A percentile compares a stretch with the other conserved stretches of the same genome.
Conservation (phyloP, 2,329 filamentous ascomycete species). For the Ilyonectria mors-panacis region DNA sequence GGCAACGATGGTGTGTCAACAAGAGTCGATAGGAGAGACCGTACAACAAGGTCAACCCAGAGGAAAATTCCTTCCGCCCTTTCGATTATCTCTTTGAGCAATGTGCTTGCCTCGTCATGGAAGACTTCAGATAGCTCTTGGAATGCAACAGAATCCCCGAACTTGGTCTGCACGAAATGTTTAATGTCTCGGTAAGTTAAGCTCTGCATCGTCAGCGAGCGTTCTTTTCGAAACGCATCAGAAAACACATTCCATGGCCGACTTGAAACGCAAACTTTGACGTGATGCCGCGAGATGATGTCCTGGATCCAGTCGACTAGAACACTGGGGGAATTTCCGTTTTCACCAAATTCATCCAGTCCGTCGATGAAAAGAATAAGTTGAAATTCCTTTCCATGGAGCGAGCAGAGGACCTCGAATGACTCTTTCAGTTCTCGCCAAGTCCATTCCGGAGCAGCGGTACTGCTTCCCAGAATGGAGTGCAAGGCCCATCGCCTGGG, state of each 20-base stretch:
- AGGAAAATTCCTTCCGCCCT: constrained; percentile 6
- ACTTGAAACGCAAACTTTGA: constrained; percentile 10
- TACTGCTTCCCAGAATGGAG: not conserved
- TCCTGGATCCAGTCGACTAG: not conserved
- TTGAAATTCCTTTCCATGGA: not conserved
- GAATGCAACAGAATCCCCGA: not conserved
- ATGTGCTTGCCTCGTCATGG: not conserved
- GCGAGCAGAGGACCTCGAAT: constrained; percentile 3
- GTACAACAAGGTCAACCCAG: constrained; percentile 1
- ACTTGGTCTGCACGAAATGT: not conserved
- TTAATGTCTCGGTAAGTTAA: not conserved
- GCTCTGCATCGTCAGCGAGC: constrained; percentile 4
- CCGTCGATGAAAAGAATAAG: constrained; percentile 12
- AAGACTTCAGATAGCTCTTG: not conserved
- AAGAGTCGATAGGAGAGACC: not conserved
- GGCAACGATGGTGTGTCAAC: not conserved
- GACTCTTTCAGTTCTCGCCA: constrained; percentile 10
- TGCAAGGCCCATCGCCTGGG: not conserved
- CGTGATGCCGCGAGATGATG: not conserved
- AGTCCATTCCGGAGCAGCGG: not conserved
- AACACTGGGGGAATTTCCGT: not conserved
- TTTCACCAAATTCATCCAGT: constrained; percentile 6
- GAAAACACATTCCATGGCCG: constrained; percentile 8
- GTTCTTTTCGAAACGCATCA: not conserved
- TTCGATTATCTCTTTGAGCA: not conserved